Evolutionary conservation across 2,329 filamentous ascomycete species (phyloP), one percentile per base, ranked within the genome.

Genomic region (Aureobasidium sp.): DNA sequence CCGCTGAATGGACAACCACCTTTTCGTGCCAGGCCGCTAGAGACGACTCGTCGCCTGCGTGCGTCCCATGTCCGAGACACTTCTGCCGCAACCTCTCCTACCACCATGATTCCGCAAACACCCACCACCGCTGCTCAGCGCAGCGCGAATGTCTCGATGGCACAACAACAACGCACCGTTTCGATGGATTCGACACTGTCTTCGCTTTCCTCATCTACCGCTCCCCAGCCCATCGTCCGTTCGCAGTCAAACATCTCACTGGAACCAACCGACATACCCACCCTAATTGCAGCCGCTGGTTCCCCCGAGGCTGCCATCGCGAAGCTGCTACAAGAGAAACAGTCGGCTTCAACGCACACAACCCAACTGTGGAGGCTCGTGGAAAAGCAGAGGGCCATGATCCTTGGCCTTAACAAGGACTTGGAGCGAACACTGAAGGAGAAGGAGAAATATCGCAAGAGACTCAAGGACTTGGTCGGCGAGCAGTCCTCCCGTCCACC

Each of bases 171-270:
- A 61, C 86, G 92, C 69, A 96, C 89, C 61, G 89, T 89, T 3
- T 97, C 93, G 11, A 93, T 96, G 69, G 93, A 97, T 73, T 97
- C 92, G 11, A 89, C 90, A 16, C 88, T 95, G 50, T 96, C 93
- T 10, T 78, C 78, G 5, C 69, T 78, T 62, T 79, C 78, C 47
- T 74, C 77, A 6, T 50, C 57, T 5, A 80, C 78, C 10, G 82
- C 84, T 59, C 78, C 79, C 2, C 79, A 84, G 61, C 79, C 81
- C 7, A 86, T 84, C 67, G 86, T 84, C 67, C 77, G 81, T 48
- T 78, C 81, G 3, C 80, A 82, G 65, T 85, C 83, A 68, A 78
- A 78, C 39, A 77, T 83, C 1, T 78, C 81, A 42, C 86, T 81
- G 74, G 65, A 81, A 34, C 76, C 83, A n/a, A 83, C 81, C 30